Base-by-base conservation (phyloP, 2,329 filamentous ascomycete genomes). In the Aspergillus latus region DNA sequence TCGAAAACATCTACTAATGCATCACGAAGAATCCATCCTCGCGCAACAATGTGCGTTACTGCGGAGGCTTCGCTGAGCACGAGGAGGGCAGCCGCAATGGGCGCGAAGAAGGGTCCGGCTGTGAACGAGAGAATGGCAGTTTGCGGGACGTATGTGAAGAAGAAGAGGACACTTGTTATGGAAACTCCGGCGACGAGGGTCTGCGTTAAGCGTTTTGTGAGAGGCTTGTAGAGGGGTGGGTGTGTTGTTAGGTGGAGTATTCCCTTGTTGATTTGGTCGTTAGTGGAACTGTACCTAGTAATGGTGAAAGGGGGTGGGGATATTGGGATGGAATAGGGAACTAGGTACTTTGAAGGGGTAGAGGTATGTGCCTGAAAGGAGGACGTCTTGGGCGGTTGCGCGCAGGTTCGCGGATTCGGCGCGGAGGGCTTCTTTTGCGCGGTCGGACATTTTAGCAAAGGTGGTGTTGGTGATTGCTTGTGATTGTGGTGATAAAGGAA, bases 1-100 rank as follows among this genome's bases (percentile, higher is more conserved):
- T 97, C 93, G 70, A 97, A 97, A 0, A 90, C 93, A 71, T 97
- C 92, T 28, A 94, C 80, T 34, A 97, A 79, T 0, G 90, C 88
- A 59, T 95, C 90, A 62, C 90, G 86, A 44, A 96, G 83, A 37
- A 96, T 75, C 69, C 91, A 93, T 42, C 83, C 87, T 65, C 87
- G 85, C 44, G 81, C 79, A n/a, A 87, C 69, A 32, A 84, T 69
- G 45, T 74, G 77, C 37, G 76, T 77, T 43, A 82, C 72, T 1
- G 77, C 74, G 1, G 78, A 76, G 58, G 79, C 82, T 77, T 88
- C 86, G 70, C 79, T 77, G 54, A 82, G 78, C 8, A 85, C 73
- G 16, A 88, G 83, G 28, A 88, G 73, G 4, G 77, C 77, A 26
- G 81, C 84, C 36, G 85, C 84, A 47, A 85, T 76, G 28, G 84